Conservation (phyloP, 106 monocot genomes). For the Dendrobium nobile region DNA sequence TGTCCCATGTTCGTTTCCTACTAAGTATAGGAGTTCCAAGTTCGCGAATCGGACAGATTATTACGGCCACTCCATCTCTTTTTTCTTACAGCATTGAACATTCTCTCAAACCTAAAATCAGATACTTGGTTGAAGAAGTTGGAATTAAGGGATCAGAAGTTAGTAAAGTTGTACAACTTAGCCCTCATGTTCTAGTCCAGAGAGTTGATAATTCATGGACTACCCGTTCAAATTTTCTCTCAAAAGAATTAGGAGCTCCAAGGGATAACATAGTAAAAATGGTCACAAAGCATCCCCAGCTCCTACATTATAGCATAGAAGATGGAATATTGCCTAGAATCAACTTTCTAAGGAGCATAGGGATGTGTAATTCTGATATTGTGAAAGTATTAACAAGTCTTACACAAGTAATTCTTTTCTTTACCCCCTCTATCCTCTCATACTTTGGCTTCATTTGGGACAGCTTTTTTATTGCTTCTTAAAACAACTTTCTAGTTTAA, state of each 20-base stretch:
- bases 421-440: not conserved
- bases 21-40: conserved; percentile 62
- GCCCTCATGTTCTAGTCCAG: conserved; percentile 90
- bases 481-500: too few relatives aligned
- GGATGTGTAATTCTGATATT: conserved; percentile 79
- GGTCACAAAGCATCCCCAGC: conserved; percentile 95
- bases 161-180: conserved; percentile 88
- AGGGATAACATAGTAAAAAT: conserved; percentile 85
- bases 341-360: conserved; percentile 90
- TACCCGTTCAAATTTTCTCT: conserved; percentile 60
- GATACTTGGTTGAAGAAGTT: conserved; percentile 90
- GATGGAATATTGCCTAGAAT: conserved; percentile 93
- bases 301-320: conserved; percentile 97
- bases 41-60: conserved; percentile 74
- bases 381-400: conserved; percentile 90
- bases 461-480: too few relatives aligned
- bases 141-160: conserved; percentile 69
- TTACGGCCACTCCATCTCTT: conserved; percentile 76
- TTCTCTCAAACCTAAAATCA: conserved; percentile 81
- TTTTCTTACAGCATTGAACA: conserved; percentile 88
- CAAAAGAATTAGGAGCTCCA: conserved; percentile 85
- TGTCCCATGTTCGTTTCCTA: conserved; percentile 75
- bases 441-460: not conserved
- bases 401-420: conserved; percentile 51
- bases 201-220: conserved; percentile 79